Evolutionary conservation across 2,329 filamentous ascomycete species (phyloP), one percentile per base, ranked within the genome.

Genomic region (Cercospora janseana): DNA sequence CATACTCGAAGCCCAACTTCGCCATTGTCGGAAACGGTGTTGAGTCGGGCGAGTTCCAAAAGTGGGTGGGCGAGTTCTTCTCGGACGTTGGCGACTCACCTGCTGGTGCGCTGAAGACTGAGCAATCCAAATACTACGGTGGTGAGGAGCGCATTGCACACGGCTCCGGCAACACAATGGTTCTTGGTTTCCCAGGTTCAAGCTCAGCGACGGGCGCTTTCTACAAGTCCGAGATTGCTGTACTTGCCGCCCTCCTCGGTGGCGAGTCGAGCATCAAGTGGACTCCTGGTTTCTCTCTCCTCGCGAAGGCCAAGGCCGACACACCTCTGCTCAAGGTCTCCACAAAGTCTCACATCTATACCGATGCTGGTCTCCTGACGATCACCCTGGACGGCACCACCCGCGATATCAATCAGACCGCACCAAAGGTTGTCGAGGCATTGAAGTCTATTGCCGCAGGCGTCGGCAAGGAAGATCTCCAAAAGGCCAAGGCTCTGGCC

Each of bases 61-160:
- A 93, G 76, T 97, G 92, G 91, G 85, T 94, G 57, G 82, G 84
- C 67, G 83, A 95, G 69, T 96, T 96, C 81, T 97, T 98, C 79
- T 82, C 83, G 70, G 78, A 79, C 53, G 77, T 87, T 42, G 79
- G 85, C 51, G 70, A 76, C 61, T 66, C 67, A 44, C 62, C 64
- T 71, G 74, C 77, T 64, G 71, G 79, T 60, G 63, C 74, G 31
- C 73, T 86, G 57, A 79, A 82, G 68, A 75, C 76, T 55, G 72
- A 81, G 60, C 77, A 86, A 58, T 81, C 83, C 69, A 93, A 91
- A 74, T 98, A 97, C 83, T 87, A 83, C 67, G 93, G 93, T 71
- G 94, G 93, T 68, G 90, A 98, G 79, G 88, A 95, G 77, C 88
- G 93, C 63, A 87, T 87, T 61, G 79, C 87, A 58, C 87, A 89